A percentile compares a stretch with the other conserved stretches of the same genome.
phyloP scores from a whole-genome alignment of 805 yeast species.

The Starmerella davenportii region DNA sequence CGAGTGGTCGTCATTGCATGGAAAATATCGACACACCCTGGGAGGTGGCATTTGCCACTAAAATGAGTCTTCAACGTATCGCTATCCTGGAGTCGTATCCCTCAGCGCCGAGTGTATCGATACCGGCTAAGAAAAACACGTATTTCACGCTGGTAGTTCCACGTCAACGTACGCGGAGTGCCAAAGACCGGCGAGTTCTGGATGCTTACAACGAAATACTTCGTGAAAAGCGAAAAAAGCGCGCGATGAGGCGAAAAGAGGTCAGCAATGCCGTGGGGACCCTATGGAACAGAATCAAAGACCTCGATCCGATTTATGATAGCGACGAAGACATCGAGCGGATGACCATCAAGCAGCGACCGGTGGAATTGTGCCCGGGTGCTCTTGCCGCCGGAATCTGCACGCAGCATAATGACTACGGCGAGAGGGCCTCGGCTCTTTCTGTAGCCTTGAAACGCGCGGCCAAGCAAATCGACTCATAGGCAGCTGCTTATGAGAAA shows the following conservation, averaged over 20 bases:
- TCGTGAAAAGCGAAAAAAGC: constrained; percentile 14
- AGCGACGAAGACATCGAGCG: constrained; percentile 21
- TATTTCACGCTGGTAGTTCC: constrained; percentile 4
- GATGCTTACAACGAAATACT: constrained; percentile 13
- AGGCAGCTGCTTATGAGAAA: too few relatives aligned
- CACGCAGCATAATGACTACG: constrained; percentile 9
- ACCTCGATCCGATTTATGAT: constrained; percentile 22
- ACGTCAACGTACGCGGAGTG: constrained; percentile 12
- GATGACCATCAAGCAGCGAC: constrained; percentile 3
- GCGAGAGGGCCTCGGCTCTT: constrained; percentile 8
- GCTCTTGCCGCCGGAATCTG: constrained; percentile 15
- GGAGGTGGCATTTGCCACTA: constrained; percentile 30
- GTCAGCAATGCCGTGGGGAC: constrained; percentile 17
- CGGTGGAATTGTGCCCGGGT: constrained; percentile 9
- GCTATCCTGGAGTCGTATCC: constrained; percentile 20
- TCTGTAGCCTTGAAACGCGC: constrained; percentile 10
- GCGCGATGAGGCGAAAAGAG: constrained; percentile 13
- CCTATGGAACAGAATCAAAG: constrained; percentile 19
- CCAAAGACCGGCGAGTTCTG: constrained; percentile 9
- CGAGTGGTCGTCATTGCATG: constrained; percentile 16
- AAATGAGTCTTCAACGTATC: constrained; percentile 25
- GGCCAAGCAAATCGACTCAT: not conserved
- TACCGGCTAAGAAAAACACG: not conserved
- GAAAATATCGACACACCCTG: constrained; percentile 30
- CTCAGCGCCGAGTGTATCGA: not conserved